phyloP scores from a whole-genome alignment of 75 land plant genomes.

The Pinus taeda region DNA sequence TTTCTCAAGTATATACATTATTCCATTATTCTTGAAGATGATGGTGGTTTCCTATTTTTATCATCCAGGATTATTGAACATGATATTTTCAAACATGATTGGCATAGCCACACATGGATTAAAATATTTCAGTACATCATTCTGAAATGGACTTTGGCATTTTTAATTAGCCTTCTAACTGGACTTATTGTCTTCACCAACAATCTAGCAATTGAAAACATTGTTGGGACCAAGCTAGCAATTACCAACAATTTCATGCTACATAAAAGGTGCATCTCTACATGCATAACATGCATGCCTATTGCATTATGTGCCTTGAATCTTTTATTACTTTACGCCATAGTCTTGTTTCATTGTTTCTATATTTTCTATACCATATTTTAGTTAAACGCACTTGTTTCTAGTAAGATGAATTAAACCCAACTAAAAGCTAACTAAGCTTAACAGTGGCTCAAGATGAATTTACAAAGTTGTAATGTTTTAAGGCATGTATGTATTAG shows the following conservation, averaged over 20 bases:
- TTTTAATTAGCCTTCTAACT: conserved; percentile 60
- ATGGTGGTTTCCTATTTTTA: neutral
- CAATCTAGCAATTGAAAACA: conserved; percentile 80
- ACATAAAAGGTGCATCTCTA: conserved; percentile 29
- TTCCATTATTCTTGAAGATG: neutral
- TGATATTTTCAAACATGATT: conserved; percentile 77
- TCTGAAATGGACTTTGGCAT: conserved; percentile 76
- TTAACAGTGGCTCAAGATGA: neutral
- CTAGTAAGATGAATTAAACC: neutral
- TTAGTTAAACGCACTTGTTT: neutral
- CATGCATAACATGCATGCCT: neutral
- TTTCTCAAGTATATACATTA: too few species aligned
- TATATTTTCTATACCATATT: neutral
- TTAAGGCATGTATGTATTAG: conserved; percentile 42
- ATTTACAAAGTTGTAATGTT: conserved; percentile 7
- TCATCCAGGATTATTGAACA: conserved; percentile 64
- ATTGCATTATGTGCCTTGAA: neutral
- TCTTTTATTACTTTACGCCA: neutral
- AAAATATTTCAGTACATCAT: conserved; percentile 72
- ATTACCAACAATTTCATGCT: conserved; percentile 42
- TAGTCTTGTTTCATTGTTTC: neutral
- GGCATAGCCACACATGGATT: conserved; percentile 57
- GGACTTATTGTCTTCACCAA: conserved; percentile 60
- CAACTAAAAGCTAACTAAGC: neutral
- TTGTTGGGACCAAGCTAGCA: conserved; percentile 63